Percentiles rank a stretch among this genome's conserved stretches.
These are phyloP conservation scores for Artemisia argyi DNA, from an alignment of 129 eudicot species.

Conservation along the genomic window DNA sequence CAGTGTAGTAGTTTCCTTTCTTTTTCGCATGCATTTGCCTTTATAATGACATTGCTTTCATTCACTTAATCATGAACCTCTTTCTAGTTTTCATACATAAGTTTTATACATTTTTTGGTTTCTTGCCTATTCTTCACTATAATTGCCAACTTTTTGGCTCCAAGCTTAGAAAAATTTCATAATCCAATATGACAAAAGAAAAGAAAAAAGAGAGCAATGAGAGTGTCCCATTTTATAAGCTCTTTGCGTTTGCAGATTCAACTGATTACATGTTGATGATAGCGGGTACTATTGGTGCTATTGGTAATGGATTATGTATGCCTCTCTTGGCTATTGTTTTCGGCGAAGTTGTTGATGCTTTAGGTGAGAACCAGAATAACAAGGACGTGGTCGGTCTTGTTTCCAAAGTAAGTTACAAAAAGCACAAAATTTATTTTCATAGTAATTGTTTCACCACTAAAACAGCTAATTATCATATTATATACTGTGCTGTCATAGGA, in stretches of 20 bases:
- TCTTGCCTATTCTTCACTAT: background rate
- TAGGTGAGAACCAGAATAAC: constrained; percentile 48
- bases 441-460: too few relatives aligned
- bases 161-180: background rate
- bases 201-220: constrained; percentile 25
- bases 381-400: constrained; percentile 40
- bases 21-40: too few relatives aligned
- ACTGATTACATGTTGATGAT: constrained; percentile 64
- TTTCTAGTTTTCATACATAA: background rate
- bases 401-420: constrained; percentile 47
- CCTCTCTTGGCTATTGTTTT: constrained; percentile 72
- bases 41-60: too few relatives aligned
- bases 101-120: background rate
- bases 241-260: constrained; percentile 73
- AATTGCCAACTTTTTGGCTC: background rate
- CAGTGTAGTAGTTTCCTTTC: too few relatives aligned
- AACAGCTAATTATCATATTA: too few relatives aligned
- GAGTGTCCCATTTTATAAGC: constrained; percentile 65
- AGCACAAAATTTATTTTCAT: background rate
- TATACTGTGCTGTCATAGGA: constrained; percentile 35
- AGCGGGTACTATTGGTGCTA: constrained; percentile 58
- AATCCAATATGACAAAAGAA: background rate
- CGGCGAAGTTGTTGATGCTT: constrained; percentile 61
- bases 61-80: too few relatives aligned
- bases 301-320: constrained; percentile 53